phyloP scores from a whole-genome alignment of 208 protist species.

The Balamuthia mandrillaris region DNA sequence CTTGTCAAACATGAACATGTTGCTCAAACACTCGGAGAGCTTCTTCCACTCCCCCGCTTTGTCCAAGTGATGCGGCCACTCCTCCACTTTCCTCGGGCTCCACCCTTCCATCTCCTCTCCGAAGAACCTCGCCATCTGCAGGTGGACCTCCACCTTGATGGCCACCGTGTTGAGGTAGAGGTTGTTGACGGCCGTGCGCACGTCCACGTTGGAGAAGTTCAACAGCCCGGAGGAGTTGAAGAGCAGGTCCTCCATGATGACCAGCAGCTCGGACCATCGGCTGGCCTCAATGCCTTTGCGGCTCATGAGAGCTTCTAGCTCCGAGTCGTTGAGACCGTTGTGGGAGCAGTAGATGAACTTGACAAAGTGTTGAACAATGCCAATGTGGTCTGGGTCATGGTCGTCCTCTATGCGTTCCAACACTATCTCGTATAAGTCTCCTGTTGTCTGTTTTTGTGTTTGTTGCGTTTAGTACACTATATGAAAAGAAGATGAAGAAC shows the following conservation, averaged over 20 bases:
- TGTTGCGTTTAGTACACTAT: too few relatives aligned
- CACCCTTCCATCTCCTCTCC: background rate
- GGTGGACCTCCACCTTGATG: background rate
- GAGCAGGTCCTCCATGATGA: constrained; percentile 40
- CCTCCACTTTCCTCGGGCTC: constrained; percentile 45
- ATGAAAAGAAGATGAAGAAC: background rate
- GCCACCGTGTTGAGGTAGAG: constrained; percentile 6
- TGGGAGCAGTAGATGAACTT: constrained; percentile 37
- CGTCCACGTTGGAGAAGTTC: constrained; percentile 50
- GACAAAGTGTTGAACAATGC: constrained; percentile 40
- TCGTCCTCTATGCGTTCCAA: constrained; percentile 53
- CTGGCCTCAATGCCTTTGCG: constrained; percentile 13
- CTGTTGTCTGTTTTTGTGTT: background rate
- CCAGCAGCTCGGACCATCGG: constrained; percentile 37
- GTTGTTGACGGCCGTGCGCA: constrained; percentile 24
- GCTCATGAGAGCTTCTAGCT: background rate
- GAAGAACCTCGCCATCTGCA: constrained; percentile 28
- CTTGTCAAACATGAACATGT: constrained; percentile 47
- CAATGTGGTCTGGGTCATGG: constrained; percentile 46
- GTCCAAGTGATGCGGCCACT: constrained; percentile 44
- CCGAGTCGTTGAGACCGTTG: constrained; percentile 42
- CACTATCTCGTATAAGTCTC: constrained; percentile 41
- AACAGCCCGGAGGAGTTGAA: constrained; percentile 38
- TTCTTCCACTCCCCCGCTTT: background rate
- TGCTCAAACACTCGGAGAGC: background rate